Percentiles rank a stretch among this genome's conserved stretches.
phyloP scores from a whole-genome alignment of 257 asterid genomes.

The Petunia axillaris region DNA sequence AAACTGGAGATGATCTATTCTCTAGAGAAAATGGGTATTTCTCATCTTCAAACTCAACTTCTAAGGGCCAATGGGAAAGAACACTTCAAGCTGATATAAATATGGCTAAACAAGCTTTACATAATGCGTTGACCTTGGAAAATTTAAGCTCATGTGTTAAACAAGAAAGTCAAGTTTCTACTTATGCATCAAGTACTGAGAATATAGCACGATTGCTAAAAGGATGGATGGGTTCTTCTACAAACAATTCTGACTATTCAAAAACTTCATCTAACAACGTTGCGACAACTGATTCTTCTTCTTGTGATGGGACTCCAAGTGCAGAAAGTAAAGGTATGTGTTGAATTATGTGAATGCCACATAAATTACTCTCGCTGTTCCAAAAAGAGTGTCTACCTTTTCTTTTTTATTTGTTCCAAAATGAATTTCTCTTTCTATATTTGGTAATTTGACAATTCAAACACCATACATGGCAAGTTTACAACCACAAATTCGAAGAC shows the following conservation, averaged over 20 bases:
- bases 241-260: constrained; percentile 43
- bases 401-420: no score
- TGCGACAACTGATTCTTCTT: constrained; percentile 9
- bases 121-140: constrained; percentile 67
- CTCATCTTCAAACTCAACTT: constrained; percentile 32
- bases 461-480: no score
- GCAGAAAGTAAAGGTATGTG: constrained; percentile 11
- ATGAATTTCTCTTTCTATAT: no score
- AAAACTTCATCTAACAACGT: constrained; percentile 38
- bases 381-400: no score
- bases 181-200: constrained; percentile 83
- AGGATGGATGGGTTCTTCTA: constrained; percentile 55
- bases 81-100: constrained; percentile 73
- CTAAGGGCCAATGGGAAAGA: constrained; percentile 89
- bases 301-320: constrained; percentile 22
- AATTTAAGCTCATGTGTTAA: constrained; percentile 24
- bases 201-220: constrained; percentile 76
- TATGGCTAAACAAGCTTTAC: constrained; percentile 90
- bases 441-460: no score
- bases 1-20: constrained; percentile 30
- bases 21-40: constrained; percentile 26
- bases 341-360: neutral
- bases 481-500: no score
- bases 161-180: constrained; percentile 21
- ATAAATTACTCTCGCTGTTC: no score